phyloP scores from a whole-genome alignment of 306 rosid genomes.

The Mimosa pudica region DNA sequence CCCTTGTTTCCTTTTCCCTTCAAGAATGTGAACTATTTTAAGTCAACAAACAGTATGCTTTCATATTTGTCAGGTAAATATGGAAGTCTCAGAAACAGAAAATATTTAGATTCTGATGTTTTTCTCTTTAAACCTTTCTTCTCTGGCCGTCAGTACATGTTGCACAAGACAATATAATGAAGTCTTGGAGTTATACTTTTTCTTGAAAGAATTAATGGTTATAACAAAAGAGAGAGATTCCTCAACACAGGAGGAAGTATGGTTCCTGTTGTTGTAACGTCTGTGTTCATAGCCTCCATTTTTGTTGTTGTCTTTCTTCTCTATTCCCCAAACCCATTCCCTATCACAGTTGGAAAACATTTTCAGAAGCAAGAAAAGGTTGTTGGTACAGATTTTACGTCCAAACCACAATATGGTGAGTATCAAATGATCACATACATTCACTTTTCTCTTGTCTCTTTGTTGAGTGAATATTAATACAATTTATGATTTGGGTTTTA shows the following conservation, averaged over 20 bases:
- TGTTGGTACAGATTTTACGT: conserved; percentile 1
- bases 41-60: neutral
- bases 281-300: conserved; percentile 51
- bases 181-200: conserved; percentile 28
- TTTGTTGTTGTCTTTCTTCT: conserved; percentile 48
- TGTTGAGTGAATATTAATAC: neutral
- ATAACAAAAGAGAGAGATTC: conserved; percentile 51
- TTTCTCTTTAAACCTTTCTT: conserved; percentile 11
- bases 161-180: conserved; percentile 58
- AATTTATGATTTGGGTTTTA: conserved; percentile 6
- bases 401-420: conserved; percentile 50
- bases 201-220: conserved; percentile 34
- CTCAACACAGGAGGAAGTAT: conserved; percentile 34
- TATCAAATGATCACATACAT: conserved; percentile 1
- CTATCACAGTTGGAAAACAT: conserved; percentile 8
- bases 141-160: conserved; percentile 23
- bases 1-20: neutral
- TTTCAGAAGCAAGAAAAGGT: conserved; percentile 23
- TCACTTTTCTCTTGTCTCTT: neutral
- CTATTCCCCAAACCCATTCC: conserved; percentile 52
- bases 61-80: neutral
- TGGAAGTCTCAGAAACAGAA: conserved; percentile 18
- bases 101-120: conserved; percentile 32
- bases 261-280: conserved; percentile 48
- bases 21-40: neutral